Evolutionary conservation across 2,329 filamentous ascomycete genomes (phyloP), one percentile per base, ranked within the genome.

Genomic region (Microthyrium microscopicum): DNA sequence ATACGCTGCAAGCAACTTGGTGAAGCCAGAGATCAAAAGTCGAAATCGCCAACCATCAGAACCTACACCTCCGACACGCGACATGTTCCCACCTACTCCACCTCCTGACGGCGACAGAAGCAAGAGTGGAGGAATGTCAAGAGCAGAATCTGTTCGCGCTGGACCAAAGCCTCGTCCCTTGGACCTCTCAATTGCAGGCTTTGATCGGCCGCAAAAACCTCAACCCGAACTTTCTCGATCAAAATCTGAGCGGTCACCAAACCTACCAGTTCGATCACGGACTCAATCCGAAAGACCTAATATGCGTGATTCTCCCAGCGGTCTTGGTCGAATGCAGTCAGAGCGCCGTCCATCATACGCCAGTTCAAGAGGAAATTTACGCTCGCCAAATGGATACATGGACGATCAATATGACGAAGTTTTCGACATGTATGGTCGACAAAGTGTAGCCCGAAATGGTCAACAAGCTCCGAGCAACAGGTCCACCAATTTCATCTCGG

Each of bases 81-180:
- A 80, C 46, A 70, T 87, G 41, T 94, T 95, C 60, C 89, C 89
- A 13, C 89, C 89, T n/a, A 95, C 89, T n/a, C 89, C 89, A 26
- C 89, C 89, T 5, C 89, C 89, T 5, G 89, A 98, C 61, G 70
- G 71, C 40, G 84, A 94, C 44, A 77, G 21, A 15, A 20, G 19
- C 22, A 19, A 12, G 3, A 21, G 21, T 20, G 20, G 19, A 3
- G 2, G 17, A 26, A 31, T 39, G 24, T 56, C 47, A 43, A 57
- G 68, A 33, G 57, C 62, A 16, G 56, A 60, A 18, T 67, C 64
- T 30, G 57, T 63, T 42, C 55, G 62, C 40, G 53, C 58, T 30
- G 53, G 53, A 42, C 61, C 61, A 41, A 54, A 66, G 50, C 53
- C 61, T 41, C 40, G 62, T 48, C 51, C 59, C 43, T 49, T 65